Percentiles rank a stretch among this genome's conserved stretches.
Evolutionary conservation across 1,139 yeast genomes (phyloP).

Genomic region (Nakaseomyces bracarensis): DNA sequence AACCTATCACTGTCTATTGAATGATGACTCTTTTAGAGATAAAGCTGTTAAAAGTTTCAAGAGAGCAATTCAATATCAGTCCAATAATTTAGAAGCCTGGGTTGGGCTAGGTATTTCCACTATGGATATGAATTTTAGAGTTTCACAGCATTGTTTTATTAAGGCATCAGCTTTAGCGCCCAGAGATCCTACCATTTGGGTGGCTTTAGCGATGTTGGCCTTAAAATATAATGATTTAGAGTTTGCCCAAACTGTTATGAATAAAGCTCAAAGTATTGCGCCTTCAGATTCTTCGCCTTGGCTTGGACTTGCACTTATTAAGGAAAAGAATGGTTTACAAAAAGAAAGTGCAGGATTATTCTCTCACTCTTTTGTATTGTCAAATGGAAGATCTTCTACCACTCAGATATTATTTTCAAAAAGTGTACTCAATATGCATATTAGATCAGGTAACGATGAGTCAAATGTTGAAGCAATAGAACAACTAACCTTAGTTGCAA

Average conservation of each 20-base stretch:
- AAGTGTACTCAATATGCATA: slow-evolving; percentile 40
- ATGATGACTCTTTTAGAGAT: slow-evolving; percentile 34
- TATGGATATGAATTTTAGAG: slow-evolving; percentile 51
- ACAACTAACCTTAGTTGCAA: slow-evolving; percentile 57
- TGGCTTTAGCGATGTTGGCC: slow-evolving; percentile 72
- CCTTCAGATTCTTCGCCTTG: slow-evolving; percentile 76
- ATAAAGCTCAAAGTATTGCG: slow-evolving; percentile 69
- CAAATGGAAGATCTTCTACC: slow-evolving; percentile 65
- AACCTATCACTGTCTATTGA: slow-evolving; percentile 38
- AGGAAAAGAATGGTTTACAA: slow-evolving; percentile 49
- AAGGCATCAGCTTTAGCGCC: slow-evolving; percentile 67
- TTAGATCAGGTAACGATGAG: slow-evolving; percentile 39
- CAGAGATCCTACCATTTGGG: slow-evolving; percentile 66
- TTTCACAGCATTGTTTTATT: slow-evolving; percentile 88
- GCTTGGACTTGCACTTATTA: slow-evolving; percentile 76
- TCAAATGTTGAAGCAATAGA: slow-evolving; percentile 52
- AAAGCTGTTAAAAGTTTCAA: slow-evolving; percentile 51
- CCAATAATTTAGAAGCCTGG: slow-evolving; percentile 70
- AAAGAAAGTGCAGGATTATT: slow-evolving; percentile 48
- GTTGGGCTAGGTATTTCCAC: slow-evolving; percentile 68
- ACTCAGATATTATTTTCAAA: slow-evolving; percentile 68
- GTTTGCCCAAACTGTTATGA: slow-evolving; percentile 66
- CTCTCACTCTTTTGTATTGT: slow-evolving; percentile 68
- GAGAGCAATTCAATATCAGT: slow-evolving; percentile 62
- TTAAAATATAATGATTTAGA: slow-evolving; percentile 59